Evolutionary conservation across 129 eudicot species (phyloP).

Genomic region (Deinandra increscens): DNA sequence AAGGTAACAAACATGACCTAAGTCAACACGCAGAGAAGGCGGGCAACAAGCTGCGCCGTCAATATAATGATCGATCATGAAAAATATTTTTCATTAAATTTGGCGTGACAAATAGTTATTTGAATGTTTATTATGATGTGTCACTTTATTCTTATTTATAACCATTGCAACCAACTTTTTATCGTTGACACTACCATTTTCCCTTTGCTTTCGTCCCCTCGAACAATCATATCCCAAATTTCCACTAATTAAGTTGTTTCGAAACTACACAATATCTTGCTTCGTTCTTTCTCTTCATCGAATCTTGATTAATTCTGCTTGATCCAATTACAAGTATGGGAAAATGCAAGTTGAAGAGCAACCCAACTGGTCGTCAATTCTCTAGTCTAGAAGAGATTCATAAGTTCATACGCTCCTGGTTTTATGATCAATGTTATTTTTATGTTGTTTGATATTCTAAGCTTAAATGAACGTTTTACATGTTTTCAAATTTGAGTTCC

Average conservation of each 20-base stretch:
- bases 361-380: slow-evolving; percentile 89
- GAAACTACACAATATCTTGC: background rate
- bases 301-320: background rate
- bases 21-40: no score
- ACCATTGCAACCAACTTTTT: background rate
- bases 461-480: no score
- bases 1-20: no score
- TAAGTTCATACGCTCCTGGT: slow-evolving; percentile 16
- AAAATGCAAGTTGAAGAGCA: slow-evolving; percentile 84
- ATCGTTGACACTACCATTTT: background rate
- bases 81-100: no score
- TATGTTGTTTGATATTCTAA: background rate
- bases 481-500: no score
- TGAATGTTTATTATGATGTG: no score
- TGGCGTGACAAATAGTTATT: background rate
- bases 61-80: no score
- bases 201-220: background rate
- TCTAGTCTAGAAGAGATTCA: slow-evolving; percentile 80
- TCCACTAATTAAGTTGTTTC: no score
- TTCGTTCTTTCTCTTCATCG: slow-evolving; percentile 11
- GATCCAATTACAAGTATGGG: slow-evolving; percentile 39
- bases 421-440: background rate
- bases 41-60: no score
- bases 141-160: no score
- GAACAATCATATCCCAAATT: background rate